Conservation (phyloP, 2,329 filamentous ascomycete species). For the Xylariaceae sp. region DNA sequence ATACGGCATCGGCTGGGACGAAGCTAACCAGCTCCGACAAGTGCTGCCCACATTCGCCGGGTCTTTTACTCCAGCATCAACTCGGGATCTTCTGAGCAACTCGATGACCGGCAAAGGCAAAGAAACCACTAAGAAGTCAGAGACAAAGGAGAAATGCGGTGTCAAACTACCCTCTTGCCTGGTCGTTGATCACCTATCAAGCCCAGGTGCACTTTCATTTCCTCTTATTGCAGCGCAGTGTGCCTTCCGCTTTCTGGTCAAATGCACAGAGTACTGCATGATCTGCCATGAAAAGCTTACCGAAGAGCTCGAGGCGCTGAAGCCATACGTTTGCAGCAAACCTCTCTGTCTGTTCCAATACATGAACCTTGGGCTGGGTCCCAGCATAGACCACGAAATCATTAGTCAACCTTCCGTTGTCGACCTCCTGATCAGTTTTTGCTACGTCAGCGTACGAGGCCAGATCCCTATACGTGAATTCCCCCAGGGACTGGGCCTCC, state of each 20-base stretch:
- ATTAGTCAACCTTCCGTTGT: constrained; percentile 76
- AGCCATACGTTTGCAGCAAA: constrained; percentile 75
- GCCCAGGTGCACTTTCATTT: constrained; percentile 43
- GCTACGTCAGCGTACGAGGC: constrained; percentile 57
- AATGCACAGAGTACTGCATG: constrained; percentile 83
- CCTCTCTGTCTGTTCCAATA: constrained; percentile 84
- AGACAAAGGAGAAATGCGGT: too few relatives aligned
- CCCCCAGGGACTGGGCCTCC: constrained; percentile 37
- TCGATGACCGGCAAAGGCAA: background rate
- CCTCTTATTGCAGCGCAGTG: constrained; percentile 69
- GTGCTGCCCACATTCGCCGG: background rate
- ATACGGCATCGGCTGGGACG: constrained; percentile 10
- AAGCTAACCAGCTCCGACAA: constrained; percentile 48
- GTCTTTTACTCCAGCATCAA: too few relatives aligned
- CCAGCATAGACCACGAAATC: constrained; percentile 83
- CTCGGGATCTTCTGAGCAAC: too few relatives aligned
- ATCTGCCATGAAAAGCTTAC: constrained; percentile 72
- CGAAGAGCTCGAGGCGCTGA: constrained; percentile 65
- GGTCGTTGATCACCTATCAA: constrained; percentile 30
- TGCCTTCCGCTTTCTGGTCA: constrained; percentile 70
- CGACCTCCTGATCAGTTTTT: constrained; percentile 80
- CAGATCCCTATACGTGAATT: constrained; percentile 35
- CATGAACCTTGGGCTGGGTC: constrained; percentile 80
- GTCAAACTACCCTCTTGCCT: constrained; percentile 20
- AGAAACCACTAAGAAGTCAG: constrained; percentile 7